Evolutionary conservation across 805 yeast genomes (phyloP).

Genomic region (Saitoella complicata): DNA sequence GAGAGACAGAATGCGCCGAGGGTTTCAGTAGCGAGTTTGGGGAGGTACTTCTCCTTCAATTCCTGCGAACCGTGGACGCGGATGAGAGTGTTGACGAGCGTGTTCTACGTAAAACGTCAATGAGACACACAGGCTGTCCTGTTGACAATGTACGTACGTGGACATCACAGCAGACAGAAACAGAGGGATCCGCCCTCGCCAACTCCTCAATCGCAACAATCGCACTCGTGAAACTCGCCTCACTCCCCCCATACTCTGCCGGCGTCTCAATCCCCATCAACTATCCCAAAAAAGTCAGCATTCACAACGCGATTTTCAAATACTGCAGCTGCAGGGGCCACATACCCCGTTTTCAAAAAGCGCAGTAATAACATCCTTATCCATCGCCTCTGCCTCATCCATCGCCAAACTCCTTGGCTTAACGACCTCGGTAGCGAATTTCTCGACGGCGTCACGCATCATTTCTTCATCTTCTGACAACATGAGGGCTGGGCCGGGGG

Average conservation of each 20-base stretch:
- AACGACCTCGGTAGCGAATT: slow-evolving; percentile 25
- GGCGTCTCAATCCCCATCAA: slow-evolving; percentile 33
- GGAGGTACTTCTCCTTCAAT: slow-evolving; percentile 25
- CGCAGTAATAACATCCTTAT: slow-evolving; percentile 17
- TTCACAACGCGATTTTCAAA: neutral
- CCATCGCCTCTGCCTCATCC: slow-evolving; percentile 25
- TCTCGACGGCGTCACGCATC: slow-evolving; percentile 26
- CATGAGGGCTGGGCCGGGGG: slow-evolving; percentile 6
- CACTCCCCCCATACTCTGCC: slow-evolving; percentile 30
- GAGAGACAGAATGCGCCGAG: slow-evolving; percentile 28
- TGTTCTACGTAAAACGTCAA: slow-evolving; percentile 14
- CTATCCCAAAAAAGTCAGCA: neutral
- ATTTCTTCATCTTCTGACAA: slow-evolving; percentile 28
- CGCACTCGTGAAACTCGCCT: slow-evolving; percentile 29
- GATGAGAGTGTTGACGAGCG: slow-evolving; percentile 27
- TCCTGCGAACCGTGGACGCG: slow-evolving; percentile 25
- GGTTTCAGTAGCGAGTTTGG: slow-evolving; percentile 21
- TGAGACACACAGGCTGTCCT: too few species aligned
- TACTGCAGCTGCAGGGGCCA: neutral
- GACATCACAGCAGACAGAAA: slow-evolving; percentile 29
- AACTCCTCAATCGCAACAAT: slow-evolving; percentile 30
- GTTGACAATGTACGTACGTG: slow-evolving; percentile 12
- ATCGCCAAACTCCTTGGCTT: slow-evolving; percentile 25
- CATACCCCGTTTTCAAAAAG: slow-evolving; percentile 24
- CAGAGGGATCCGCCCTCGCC: slow-evolving; percentile 29